Conservation (phyloP, 768 basidiomycete genomes). For the Pleurotus ostreatus region DNA sequence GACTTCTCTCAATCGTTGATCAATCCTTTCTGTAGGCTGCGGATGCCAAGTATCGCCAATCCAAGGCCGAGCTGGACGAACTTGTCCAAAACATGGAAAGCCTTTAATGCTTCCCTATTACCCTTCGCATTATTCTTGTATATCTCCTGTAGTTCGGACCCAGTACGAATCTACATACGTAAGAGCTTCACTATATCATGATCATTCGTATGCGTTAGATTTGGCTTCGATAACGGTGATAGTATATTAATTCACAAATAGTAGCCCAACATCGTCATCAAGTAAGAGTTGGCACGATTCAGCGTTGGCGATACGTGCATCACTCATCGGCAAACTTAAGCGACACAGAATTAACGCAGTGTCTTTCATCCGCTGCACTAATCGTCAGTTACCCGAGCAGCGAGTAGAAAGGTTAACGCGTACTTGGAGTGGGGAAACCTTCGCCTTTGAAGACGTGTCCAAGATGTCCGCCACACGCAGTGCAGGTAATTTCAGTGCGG, state of each 20-base stretch:
- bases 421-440: constrained; percentile 75
- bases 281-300: not conserved
- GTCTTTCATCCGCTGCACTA: constrained; percentile 68
- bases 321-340: constrained; percentile 64
- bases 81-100: constrained; percentile 74
- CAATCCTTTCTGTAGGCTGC: constrained; percentile 53
- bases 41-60: constrained; percentile 61
- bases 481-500: constrained; percentile 84
- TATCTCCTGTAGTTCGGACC: constrained; percentile 1
- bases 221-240: not conserved
- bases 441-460: constrained; percentile 97
- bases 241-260: not conserved
- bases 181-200: not conserved
- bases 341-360: constrained; percentile 89
- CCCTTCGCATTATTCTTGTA: not conserved
- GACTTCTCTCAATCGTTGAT: not conserved
- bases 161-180: not conserved
- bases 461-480: constrained; percentile 89
- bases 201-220: not conserved
- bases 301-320: constrained; percentile 12
- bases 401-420: constrained; percentile 18
- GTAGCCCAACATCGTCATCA: not conserved
- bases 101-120: constrained; percentile 34
- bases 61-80: constrained; percentile 82
- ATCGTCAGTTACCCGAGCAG: not conserved